These are phyloP conservation scores for Cytospora schulzeri DNA, from an alignment of 2,329 filamentous ascomycete species.

Conservation along the genomic window DNA sequence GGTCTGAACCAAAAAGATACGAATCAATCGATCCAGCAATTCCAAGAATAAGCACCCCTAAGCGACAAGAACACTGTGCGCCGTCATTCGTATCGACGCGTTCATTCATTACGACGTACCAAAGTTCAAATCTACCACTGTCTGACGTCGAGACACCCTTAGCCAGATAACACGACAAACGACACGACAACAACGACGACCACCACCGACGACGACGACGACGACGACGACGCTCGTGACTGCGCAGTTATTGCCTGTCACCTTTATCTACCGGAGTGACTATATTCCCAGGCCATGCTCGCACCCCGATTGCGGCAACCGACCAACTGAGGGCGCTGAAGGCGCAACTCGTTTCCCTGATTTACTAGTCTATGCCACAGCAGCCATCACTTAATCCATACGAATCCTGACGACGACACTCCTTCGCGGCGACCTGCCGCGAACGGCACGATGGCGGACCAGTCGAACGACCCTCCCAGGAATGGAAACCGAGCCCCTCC, in stretches of 20 bases:
- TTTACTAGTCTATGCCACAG: conserved; percentile 6
- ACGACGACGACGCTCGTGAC: not conserved
- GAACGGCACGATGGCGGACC: conserved; percentile 24
- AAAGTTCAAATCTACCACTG: not conserved
- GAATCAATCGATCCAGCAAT: not conserved
- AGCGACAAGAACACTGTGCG: not conserved
- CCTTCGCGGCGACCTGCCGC: conserved; percentile 1
- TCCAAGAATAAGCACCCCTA: not conserved
- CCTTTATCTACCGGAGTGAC: not conserved
- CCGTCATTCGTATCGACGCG: not conserved
- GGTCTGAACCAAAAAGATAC: not conserved
- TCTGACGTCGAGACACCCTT: not conserved
- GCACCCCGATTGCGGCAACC: conserved; percentile 5
- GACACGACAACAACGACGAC: not conserved
- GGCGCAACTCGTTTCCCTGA: conserved; percentile 18
- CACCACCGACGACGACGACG: not conserved
- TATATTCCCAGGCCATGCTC: conserved; percentile 18
- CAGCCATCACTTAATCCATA: conserved; percentile 10
- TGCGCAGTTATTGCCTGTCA: not conserved
- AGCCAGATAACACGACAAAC: not conserved
- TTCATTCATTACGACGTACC: not conserved
- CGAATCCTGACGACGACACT: not conserved
- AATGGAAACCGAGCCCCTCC: conserved; percentile 18
- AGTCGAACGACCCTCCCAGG: conserved; percentile 15
- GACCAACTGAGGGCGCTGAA: conserved; percentile 21